phyloP scores from a whole-genome alignment of 306 rosid species.

The Medicago lupulina region DNA sequence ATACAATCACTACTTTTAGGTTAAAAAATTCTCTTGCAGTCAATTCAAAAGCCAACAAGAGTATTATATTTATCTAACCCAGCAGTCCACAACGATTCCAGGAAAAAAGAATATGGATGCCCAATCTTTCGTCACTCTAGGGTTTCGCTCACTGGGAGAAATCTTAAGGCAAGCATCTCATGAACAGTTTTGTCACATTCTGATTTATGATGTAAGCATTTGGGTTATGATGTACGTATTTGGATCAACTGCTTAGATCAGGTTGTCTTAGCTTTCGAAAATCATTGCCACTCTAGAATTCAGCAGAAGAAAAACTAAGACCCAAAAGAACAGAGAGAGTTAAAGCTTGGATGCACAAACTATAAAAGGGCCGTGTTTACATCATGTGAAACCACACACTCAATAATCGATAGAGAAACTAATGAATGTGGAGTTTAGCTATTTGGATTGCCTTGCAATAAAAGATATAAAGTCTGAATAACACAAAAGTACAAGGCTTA shows the following conservation, averaged over 20 bases:
- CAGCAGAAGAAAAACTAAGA: constrained; percentile 20
- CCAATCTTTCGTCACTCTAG: neutral
- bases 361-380: constrained; percentile 21
- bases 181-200: constrained; percentile 24
- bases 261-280: constrained; percentile 12
- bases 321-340: neutral
- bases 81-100: constrained; percentile 1
- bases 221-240: constrained; percentile 25
- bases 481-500: constrained; percentile 25
- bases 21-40: constrained; percentile 25
- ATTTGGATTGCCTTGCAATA: constrained; percentile 16
- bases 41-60: constrained; percentile 9
- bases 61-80: constrained; percentile 35
- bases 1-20: constrained; percentile 7
- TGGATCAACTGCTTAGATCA: constrained; percentile 23
- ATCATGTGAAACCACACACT: constrained; percentile 17
- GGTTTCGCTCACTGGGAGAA: constrained; percentile 27
- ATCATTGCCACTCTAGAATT: constrained; percentile 31
- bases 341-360: constrained; percentile 27
- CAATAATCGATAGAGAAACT: constrained; percentile 22
- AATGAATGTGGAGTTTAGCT: constrained; percentile 24
- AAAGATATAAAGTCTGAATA: constrained; percentile 8
- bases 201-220: constrained; percentile 20
- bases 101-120: constrained; percentile 26
- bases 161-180: constrained; percentile 25